Base-by-base conservation (phyloP, 441 rosid species). In the Bruguiera hainesii region DNA sequence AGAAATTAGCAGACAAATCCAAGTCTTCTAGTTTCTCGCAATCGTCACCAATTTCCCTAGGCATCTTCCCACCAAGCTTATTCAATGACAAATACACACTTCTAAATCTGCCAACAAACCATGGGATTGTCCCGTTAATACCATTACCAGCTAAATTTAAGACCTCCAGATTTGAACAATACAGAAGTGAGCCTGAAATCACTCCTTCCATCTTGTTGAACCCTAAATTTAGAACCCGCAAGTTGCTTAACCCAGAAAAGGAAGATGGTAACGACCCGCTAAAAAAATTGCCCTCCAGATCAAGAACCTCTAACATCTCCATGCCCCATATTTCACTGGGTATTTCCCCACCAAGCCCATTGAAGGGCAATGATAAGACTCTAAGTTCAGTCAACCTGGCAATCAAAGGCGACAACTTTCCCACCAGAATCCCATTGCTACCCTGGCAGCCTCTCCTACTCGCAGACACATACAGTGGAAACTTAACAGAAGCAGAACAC, bases 311-410 rank as follows among this genome's bases (percentile, higher is more conserved):
- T 65, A 92, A 60, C 64, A 75, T 85, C 62, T 83, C 63, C 83
- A 93, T 81, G 2, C 70, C 78, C 90, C 84, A 87, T 65, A 90
- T 75, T 79, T 85, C 90, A 51, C 42, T 25, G 11, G 97, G 92
- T 59, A 90, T 76, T 52, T 75, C 80, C 57, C 91, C 93, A 64
- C 23, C 55, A 6, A 93, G 82, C 63, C 83, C 82, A 70, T 90
- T 83, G 26, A 88, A 90, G 55, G 97, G 85, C 60, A 93, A 80
- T 4, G 97, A 86, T 35, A 90, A 72, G 72, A 93, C 79, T 77
- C 82, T 83, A 65, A 93, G 82, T 69, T 83, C 83, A 30, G 80
- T 79, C 49, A 93, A 83, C 60, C 68, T 76, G 6, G 83, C 81
- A 55, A 88, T 73, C 0, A 26, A 63, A 6, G 93, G 82, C 59